Conservation (phyloP, 163 green algal species). For the Scenedesmus sp. region DNA sequence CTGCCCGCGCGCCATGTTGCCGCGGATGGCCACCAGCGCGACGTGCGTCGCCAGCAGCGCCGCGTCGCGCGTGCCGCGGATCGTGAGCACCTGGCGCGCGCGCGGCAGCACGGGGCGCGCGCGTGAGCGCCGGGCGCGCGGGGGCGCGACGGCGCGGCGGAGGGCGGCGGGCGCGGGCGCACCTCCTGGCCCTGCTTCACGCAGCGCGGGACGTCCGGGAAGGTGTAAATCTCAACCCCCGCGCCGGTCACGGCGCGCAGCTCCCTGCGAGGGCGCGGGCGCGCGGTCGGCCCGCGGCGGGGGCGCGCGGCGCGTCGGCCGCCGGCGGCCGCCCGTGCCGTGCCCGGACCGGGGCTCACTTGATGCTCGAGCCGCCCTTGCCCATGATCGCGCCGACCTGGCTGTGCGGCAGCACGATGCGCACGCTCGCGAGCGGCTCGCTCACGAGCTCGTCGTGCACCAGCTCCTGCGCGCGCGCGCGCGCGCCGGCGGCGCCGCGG, state of each 20-base stretch:
- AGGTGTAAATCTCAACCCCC: background rate
- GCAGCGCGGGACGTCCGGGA: conserved; percentile 28
- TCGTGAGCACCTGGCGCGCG: conserved; percentile 1
- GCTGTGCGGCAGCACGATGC: conserved; percentile 28
- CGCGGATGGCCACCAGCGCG: conserved; percentile 33
- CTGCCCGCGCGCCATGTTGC: conserved; percentile 44
- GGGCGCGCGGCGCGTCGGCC: too few species aligned
- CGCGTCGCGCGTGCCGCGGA: background rate
- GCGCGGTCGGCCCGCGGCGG: background rate
- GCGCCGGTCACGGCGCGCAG: conserved; percentile 23
- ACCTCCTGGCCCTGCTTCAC: conserved; percentile 42
- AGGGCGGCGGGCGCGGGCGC: background rate
- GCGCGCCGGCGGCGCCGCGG: too few species aligned
- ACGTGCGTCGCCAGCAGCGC: conserved; percentile 33
- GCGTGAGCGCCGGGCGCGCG: too few species aligned
- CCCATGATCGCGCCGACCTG: conserved; percentile 49
- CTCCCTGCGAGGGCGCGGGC: conserved; percentile 24
- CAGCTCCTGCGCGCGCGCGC: too few species aligned
- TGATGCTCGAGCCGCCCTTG: conserved; percentile 39
- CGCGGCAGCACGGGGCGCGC: too few species aligned
- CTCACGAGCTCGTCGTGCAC: conserved; percentile 12
- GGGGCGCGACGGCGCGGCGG: too few species aligned
- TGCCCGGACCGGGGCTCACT: background rate
- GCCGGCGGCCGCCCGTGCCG: background rate
- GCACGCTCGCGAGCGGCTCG: background rate